A percentile compares a stretch with the other conserved stretches of the same genome.
Conservation (phyloP, 208 protist species). For the Porcisia hertigi region DNA sequence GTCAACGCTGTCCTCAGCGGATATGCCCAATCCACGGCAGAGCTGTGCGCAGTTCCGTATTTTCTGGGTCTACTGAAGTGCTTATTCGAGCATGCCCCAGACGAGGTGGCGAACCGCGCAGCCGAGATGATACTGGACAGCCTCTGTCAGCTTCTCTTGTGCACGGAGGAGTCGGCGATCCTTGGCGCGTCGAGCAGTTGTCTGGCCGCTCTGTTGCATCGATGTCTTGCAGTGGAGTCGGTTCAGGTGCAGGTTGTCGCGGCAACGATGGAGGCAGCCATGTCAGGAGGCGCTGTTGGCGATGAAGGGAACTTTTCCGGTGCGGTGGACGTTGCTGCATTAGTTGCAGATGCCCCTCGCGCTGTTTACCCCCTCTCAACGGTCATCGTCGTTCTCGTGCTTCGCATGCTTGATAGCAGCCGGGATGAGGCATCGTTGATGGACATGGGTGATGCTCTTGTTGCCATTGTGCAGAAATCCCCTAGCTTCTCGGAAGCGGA, state of each 20-base stretch:
- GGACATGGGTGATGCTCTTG: conserved; percentile 46
- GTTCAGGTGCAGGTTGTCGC: conserved; percentile 26
- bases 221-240: conserved; percentile 42
- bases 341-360: conserved; percentile 21
- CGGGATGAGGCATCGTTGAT: conserved; percentile 49
- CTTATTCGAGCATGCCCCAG: conserved; percentile 24
- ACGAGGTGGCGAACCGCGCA: conserved; percentile 27
- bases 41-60: conserved; percentile 30
- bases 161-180: conserved; percentile 57
- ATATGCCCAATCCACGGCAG: conserved; percentile 31
- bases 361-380: conserved; percentile 38
- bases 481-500: conserved; percentile 40
- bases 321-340: not conserved
- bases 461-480: conserved; percentile 41
- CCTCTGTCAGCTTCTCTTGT: conserved; percentile 53
- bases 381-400: conserved; percentile 48
- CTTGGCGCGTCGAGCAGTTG: conserved; percentile 44
- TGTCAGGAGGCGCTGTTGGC: not conserved
- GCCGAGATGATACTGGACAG: conserved; percentile 32
- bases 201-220: conserved; percentile 49
- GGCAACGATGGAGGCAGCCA: conserved; percentile 18
- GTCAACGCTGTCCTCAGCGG: conserved; percentile 28
- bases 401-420: conserved; percentile 32
- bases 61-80: conserved; percentile 24
- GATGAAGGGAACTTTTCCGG: not conserved